Conservation (phyloP, 371 early-diverging fungal genomes). For the Phascolomyces articulosus region DNA sequence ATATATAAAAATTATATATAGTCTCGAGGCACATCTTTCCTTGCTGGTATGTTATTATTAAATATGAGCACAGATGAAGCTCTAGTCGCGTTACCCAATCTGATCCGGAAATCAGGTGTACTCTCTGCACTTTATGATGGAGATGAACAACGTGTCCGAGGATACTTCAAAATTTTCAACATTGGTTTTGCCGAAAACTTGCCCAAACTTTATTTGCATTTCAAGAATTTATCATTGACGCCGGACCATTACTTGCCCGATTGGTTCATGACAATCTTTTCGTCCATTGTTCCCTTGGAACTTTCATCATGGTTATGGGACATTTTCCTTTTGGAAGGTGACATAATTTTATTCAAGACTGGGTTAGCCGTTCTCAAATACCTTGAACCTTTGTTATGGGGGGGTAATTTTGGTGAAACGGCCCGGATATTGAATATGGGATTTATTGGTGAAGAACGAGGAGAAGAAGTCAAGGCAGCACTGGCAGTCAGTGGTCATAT, state of each 20-base stretch:
- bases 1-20: constrained; percentile 13
- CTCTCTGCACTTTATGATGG: constrained; percentile 42
- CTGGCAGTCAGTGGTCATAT: constrained; percentile 53
- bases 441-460: constrained; percentile 26
- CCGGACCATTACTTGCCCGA: constrained; percentile 53
- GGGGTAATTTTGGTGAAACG: constrained; percentile 52
- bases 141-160: constrained; percentile 43
- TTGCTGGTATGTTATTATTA: constrained; percentile 50
- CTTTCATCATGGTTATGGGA: constrained; percentile 53
- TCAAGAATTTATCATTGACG: constrained; percentile 50
- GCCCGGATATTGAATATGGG: constrained; percentile 40
- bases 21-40: constrained; percentile 50
- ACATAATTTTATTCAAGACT: constrained; percentile 50
- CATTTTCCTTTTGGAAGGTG: constrained; percentile 50
- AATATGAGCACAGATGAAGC: constrained; percentile 47
- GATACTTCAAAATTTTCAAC: constrained; percentile 54
- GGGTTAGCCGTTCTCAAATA: constrained; percentile 51
- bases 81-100: constrained; percentile 35
- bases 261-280: constrained; percentile 57
- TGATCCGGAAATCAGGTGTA: constrained; percentile 39
- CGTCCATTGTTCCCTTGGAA: constrained; percentile 51
- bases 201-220: constrained; percentile 53
- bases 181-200: constrained; percentile 54
- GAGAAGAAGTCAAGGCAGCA: constrained; percentile 37
- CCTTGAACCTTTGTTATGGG: constrained; percentile 52